Conservation (phyloP, 129 eudicot species). For the Flaveria trinervia region DNA sequence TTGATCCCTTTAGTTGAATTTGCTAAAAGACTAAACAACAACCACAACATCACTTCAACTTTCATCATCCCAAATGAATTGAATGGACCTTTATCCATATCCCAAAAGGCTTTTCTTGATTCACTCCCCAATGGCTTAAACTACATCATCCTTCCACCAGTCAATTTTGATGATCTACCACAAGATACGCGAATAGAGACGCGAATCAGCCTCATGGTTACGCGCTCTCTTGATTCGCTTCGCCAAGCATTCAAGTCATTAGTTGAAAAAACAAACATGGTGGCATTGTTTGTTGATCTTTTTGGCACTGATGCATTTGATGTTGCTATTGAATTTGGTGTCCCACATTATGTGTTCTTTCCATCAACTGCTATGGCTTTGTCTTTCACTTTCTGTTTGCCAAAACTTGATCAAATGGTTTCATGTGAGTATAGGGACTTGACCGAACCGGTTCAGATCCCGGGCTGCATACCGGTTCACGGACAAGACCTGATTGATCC, state of each 20-base stretch:
- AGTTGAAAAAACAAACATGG: conserved; percentile 21
- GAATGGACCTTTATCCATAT: conserved; percentile 39
- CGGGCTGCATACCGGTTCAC: conserved; percentile 60
- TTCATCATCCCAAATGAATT: conserved; percentile 53
- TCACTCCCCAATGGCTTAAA: conserved; percentile 43
- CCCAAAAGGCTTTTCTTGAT: conserved; percentile 45
- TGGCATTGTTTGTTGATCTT: conserved; percentile 44
- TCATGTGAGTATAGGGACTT: conserved; percentile 47
- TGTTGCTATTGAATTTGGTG: conserved; percentile 47
- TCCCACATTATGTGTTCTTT: conserved; percentile 44
- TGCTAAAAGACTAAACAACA: conserved; percentile 39
- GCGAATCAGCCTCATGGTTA: conserved; percentile 40
- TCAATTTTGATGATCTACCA: conserved; percentile 47
- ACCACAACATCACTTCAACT: conserved; percentile 44
- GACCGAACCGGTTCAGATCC: conserved; percentile 48
- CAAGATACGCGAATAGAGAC: conserved; percentile 38
- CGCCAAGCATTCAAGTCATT: conserved; percentile 35
- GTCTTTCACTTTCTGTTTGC: conserved; percentile 41
- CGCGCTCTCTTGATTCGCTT: conserved; percentile 40
- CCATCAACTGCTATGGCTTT: conserved; percentile 47
- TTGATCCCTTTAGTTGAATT: conserved; percentile 61
- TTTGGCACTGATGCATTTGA: conserved; percentile 58
- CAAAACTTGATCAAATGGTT: conserved; percentile 46
- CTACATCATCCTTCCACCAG: conserved; percentile 46
- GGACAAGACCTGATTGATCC: conserved; percentile 54